Evolutionary conservation across 2,329 filamentous ascomycete species (phyloP).

Genomic region (Gaeumannomyces sp.): DNA sequence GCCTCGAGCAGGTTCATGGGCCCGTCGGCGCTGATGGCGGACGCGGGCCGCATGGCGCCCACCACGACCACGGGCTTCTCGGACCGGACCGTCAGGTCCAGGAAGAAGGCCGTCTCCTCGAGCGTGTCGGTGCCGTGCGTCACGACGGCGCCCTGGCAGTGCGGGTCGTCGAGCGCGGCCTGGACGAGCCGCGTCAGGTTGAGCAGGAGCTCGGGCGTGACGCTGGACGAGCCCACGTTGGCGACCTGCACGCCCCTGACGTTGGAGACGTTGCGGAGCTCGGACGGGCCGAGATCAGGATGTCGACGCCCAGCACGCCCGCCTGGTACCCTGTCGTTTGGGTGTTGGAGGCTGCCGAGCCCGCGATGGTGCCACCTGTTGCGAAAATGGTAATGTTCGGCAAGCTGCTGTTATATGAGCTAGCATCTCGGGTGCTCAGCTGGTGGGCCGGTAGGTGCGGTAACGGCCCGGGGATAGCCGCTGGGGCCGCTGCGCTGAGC

Average conservation of each 20-base stretch:
- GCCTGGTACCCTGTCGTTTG: slow-evolving; percentile 38
- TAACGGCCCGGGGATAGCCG: not conserved
- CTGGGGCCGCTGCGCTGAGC: not conserved
- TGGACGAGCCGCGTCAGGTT: slow-evolving; percentile 42
- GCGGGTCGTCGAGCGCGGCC: slow-evolving; percentile 35
- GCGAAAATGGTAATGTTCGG: slow-evolving; percentile 52
- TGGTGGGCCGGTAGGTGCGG: not conserved
- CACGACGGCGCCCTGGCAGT: slow-evolving; percentile 45
- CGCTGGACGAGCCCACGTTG: slow-evolving; percentile 39
- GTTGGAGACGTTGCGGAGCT: slow-evolving; percentile 47
- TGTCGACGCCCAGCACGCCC: slow-evolving; percentile 39
- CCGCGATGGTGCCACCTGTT: slow-evolving; percentile 55
- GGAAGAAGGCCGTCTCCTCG: slow-evolving; percentile 58
- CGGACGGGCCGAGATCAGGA: slow-evolving; percentile 48
- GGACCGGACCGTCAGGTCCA: slow-evolving; percentile 50
- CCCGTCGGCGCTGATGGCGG: slow-evolving; percentile 56
- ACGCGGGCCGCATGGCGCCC: slow-evolving; percentile 58
- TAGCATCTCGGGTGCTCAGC: not conserved
- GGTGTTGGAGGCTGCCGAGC: slow-evolving; percentile 38
- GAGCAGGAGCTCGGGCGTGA: slow-evolving; percentile 44
- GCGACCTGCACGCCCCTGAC: slow-evolving; percentile 46
- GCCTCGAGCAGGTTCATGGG: slow-evolving; percentile 54
- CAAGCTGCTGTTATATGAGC: slow-evolving; percentile 21
- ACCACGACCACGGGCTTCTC: slow-evolving; percentile 55
- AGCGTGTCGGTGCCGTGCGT: slow-evolving; percentile 62